Evolutionary conservation across 2,329 filamentous ascomycete genomes (phyloP).

Genomic region (Colletotrichum sojae): DNA sequence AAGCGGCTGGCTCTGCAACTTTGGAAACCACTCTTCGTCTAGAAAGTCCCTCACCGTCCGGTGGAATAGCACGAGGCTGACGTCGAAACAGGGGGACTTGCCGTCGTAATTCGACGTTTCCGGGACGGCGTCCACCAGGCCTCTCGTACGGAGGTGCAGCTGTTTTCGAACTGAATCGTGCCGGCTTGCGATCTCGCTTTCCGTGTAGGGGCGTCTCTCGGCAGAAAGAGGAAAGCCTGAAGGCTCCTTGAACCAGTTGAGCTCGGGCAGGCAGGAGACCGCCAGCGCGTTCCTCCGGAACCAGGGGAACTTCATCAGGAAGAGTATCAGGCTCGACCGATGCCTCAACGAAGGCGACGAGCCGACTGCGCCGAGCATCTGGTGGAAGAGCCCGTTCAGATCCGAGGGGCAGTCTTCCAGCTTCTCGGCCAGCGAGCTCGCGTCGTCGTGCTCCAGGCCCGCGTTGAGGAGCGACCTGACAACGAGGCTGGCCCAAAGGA

Average conservation of each 20-base stretch:
- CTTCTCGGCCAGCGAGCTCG: neutral
- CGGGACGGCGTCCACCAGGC: constrained; percentile 1
- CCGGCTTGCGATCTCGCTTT: neutral
- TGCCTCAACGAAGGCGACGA: neutral
- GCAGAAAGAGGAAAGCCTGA: constrained; percentile 1
- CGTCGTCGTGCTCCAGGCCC: neutral
- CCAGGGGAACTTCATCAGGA: neutral
- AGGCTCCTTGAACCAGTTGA: neutral
- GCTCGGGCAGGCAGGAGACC: constrained; percentile 4
- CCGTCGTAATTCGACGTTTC: neutral
- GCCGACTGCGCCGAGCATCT: constrained; percentile 5
- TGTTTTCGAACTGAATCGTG: neutral
- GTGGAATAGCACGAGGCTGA: neutral
- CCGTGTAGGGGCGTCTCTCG: neutral
- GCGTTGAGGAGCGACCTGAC: constrained; percentile 7
- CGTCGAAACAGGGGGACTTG: neutral
- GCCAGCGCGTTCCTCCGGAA: neutral
- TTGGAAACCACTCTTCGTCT: neutral
- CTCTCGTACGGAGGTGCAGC: neutral
- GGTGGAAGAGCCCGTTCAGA: constrained; percentile 2
- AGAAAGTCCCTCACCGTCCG: neutral
- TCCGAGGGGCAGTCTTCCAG: constrained; percentile 1
- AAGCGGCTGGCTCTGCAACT: neutral
- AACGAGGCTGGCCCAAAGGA: constrained; percentile 18
- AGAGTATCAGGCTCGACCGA: neutral